These are phyloP conservation scores for Thermochaetoides thermophila DNA, from an alignment of 495 filamentous ascomycete genomes.

Conservation along the genomic window DNA sequence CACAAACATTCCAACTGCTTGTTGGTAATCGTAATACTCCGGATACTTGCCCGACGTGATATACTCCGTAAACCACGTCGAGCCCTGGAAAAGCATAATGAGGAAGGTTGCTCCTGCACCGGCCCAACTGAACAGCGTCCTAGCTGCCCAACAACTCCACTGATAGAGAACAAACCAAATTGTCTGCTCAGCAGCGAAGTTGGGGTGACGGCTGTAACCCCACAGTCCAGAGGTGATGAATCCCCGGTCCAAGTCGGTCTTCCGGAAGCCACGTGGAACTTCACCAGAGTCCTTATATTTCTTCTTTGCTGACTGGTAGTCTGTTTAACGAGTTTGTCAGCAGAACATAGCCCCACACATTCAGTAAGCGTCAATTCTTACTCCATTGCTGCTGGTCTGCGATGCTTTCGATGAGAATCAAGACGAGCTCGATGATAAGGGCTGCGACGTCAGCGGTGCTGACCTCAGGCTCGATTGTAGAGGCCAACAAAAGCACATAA, in stretches of 20 bases:
- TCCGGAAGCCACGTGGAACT: conserved; percentile 43
- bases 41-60: conserved; percentile 73
- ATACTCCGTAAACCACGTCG: conserved; percentile 71
- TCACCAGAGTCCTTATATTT: conserved; percentile 57
- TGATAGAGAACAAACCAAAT: conserved; percentile 80
- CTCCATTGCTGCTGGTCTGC: conserved; percentile 93
- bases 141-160: conserved; percentile 65
- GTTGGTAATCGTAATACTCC: conserved; percentile 78
- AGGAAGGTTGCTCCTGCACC: conserved; percentile 54
- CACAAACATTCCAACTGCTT: conserved; percentile 64
- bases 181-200: conserved; percentile 83
- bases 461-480: conserved; percentile 27
- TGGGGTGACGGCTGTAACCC: conserved; percentile 79
- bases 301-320: conserved; percentile 73
- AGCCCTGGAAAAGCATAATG: conserved; percentile 72
- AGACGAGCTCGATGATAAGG: conserved; percentile 47
- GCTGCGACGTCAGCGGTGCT: conserved; percentile 51
- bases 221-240: conserved; percentile 80
- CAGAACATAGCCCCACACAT: background rate
- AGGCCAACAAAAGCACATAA: conserved; percentile 58
- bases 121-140: conserved; percentile 63
- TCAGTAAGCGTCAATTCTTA: conserved; percentile 18
- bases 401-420: conserved; percentile 61
- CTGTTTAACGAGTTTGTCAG: conserved; percentile 9
- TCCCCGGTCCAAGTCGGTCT: conserved; percentile 77